Percentiles rank a stretch among this genome's conserved stretches.
Conservation (phyloP, 2,329 filamentous ascomycete genomes). For the Penicillium sp. region DNA sequence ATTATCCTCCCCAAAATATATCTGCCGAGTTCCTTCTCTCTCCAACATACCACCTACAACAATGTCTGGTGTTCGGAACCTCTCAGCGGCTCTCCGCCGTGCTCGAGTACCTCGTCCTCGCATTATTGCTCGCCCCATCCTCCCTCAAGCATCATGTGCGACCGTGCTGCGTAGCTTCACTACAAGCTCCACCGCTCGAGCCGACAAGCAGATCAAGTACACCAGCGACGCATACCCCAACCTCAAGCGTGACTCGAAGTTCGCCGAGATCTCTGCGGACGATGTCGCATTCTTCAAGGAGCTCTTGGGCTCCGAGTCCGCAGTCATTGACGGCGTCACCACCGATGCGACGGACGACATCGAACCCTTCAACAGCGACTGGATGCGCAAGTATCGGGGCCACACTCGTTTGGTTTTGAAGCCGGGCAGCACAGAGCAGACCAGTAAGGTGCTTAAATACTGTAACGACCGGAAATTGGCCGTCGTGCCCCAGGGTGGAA, state of each 20-base stretch:
- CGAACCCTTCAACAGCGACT: slow-evolving; percentile 91
- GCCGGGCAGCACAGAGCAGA: slow-evolving; percentile 79
- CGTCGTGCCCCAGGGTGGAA: slow-evolving; percentile 95
- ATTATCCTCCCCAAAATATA: slow-evolving; percentile 19
- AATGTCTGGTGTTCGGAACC: slow-evolving; percentile 34
- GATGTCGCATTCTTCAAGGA: slow-evolving; percentile 82
- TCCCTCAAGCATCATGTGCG: slow-evolving; percentile 17
- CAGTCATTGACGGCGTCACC: slow-evolving; percentile 80
- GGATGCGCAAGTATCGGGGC: slow-evolving; percentile 98
- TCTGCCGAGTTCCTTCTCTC: slow-evolving; percentile 1
- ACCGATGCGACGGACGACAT: slow-evolving; percentile 75
- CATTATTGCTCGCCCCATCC: slow-evolving; percentile 23
- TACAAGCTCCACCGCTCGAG: slow-evolving; percentile 25
- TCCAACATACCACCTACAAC: slow-evolving; percentile 5
- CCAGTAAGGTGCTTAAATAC: slow-evolving; percentile 88
- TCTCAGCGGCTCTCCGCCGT: slow-evolving; percentile 34
- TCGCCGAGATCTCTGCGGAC: slow-evolving; percentile 66
- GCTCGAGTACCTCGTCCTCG: slow-evolving; percentile 32
- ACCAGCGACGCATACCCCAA: slow-evolving; percentile 81
- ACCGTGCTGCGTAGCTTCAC: slow-evolving; percentile 32
- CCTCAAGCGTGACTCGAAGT: slow-evolving; percentile 76
- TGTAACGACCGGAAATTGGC: slow-evolving; percentile 92
- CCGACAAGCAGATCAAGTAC: slow-evolving; percentile 59
- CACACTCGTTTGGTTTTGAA: slow-evolving; percentile 85
- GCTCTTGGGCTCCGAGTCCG: slow-evolving; percentile 75